Conservation (phyloP, 2,329 filamentous ascomycete species). For the Monosporascus sp. region DNA sequence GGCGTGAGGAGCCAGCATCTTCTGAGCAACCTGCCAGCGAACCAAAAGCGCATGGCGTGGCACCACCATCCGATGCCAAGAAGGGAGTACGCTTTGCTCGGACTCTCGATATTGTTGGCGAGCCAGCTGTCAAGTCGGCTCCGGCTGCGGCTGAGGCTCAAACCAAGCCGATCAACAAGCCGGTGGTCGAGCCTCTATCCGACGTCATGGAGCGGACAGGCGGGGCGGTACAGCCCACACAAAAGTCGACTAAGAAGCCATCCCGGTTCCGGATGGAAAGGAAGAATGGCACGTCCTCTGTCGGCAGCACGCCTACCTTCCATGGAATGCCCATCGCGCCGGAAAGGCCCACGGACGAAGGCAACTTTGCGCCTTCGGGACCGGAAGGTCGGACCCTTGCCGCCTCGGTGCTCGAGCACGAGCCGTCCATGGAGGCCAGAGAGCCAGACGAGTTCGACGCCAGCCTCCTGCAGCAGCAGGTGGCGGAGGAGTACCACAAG, state of each 20-base stretch:
- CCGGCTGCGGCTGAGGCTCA: conserved; percentile 6
- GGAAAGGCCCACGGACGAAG: conserved; percentile 38
- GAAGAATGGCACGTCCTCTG: conserved; percentile 9
- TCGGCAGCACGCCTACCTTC: conserved; percentile 5
- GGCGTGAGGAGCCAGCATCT: conserved; percentile 19
- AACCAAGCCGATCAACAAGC: conserved; percentile 16
- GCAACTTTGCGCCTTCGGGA: conserved; percentile 38
- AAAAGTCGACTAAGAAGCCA: conserved; percentile 30
- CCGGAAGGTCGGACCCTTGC: conserved; percentile 54
- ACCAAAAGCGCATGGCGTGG: conserved; percentile 8
- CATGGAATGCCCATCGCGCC: conserved; percentile 21
- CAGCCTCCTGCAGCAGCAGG: conserved; percentile 66
- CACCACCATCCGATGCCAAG: conserved; percentile 8
- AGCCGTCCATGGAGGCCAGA: conserved; percentile 26
- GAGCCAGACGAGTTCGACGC: conserved; percentile 66
- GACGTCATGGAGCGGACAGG: conserved; percentile 45
- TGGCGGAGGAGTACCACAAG: conserved; percentile 76
- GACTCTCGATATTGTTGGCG: conserved; percentile 21
- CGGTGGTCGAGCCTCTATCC: conserved; percentile 41
- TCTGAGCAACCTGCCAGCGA: conserved; percentile 12
- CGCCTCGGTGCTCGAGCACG: conserved; percentile 52
- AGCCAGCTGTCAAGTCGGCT: conserved; percentile 16
- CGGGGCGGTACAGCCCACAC: conserved; percentile 6
- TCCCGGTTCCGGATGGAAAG: conserved; percentile 49
- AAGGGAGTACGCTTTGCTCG: conserved; percentile 26